Evolutionary conservation across 2,329 filamentous ascomycete genomes (phyloP), one percentile per base, ranked within the genome.

Genomic region (Truncatella angustata): DNA sequence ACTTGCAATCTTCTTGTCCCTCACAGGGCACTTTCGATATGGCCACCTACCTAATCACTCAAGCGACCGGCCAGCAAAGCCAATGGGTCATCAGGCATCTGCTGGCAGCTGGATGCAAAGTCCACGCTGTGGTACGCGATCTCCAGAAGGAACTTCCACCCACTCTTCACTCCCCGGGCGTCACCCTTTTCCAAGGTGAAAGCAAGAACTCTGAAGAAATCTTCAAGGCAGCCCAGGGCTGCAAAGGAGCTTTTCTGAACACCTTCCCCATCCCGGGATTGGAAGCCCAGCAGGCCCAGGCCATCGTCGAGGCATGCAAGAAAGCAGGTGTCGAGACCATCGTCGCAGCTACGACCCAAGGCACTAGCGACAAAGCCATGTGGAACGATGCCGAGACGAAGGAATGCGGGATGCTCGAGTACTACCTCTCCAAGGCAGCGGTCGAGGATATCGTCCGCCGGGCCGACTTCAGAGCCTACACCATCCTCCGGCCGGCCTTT

Each of bases 71-170:
- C 30, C 56, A 63, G 4, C 69, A 71, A 51, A 60, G 61, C 51
- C 62, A 55, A 45, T 63, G 55, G 53, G 55, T 59, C 30, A 67
- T 70, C 54, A 60, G 24, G 2, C 60, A 70, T 18, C 64, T 73
- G 1, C 67, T 72, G 5, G 52, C 55, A 18, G 60, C 67, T 1
- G 68, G 68, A 10, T 63, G 58, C 36, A 67, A 65, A 18, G 52
- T 72, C 46, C 69, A 72, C 30, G 70, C 66, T 0, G 50, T 73
- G 3, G 69, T 72, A 1, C 69, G 69, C 42, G 56, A 72, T 40
- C 63, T 60, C 5, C 44, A 64, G n/a, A 69, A 67, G 21, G n/a
- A n/a, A n/a, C 45, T 64, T 4, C 64, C 66, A 0, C 5, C 52
- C 1, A 32, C 60, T 49, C 55, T 72, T 12, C 48, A 63, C 3